Evolutionary conservation across 345 rosid genomes (phyloP).

Genomic region (Hirschfeldia incana): DNA sequence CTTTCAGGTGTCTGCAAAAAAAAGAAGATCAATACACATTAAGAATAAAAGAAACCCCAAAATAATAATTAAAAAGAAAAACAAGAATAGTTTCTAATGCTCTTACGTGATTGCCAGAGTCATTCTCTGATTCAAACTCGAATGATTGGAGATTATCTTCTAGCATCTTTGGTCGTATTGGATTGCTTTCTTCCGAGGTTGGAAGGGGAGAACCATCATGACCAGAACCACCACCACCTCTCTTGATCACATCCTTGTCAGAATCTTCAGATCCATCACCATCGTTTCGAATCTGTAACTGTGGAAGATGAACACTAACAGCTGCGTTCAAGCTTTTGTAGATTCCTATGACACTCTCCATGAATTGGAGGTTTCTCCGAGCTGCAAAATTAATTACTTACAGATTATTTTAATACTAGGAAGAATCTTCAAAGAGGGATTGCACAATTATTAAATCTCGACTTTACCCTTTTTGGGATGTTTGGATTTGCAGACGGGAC

Average conservation of each 20-base stretch:
- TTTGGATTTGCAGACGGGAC: slow-evolving; percentile 56
- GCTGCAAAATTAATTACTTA: slow-evolving; percentile 41
- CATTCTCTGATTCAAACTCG: slow-evolving; percentile 37
- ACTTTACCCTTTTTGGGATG: slow-evolving; percentile 44
- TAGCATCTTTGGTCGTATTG: slow-evolving; percentile 34
- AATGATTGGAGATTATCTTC: slow-evolving; percentile 47
- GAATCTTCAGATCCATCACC: not conserved
- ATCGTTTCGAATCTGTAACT: no score
- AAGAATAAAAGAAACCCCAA: no score
- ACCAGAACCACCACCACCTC: slow-evolving; percentile 7
- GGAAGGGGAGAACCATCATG: slow-evolving; percentile 32
- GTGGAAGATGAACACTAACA: slow-evolving; percentile 44
- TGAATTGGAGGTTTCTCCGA: slow-evolving; percentile 50
- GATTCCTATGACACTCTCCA: slow-evolving; percentile 62
- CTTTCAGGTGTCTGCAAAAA: slow-evolving; percentile 18
- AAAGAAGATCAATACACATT: not conserved
- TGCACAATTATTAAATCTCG: not conserved
- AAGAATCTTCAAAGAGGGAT: not conserved
- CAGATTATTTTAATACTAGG: not conserved
- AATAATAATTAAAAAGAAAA: no score
- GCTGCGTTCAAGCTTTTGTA: slow-evolving; percentile 63
- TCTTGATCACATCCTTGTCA: slow-evolving; percentile 26
- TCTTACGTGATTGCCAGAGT: slow-evolving; percentile 30
- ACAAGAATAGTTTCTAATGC: not conserved
- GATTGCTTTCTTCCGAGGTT: slow-evolving; percentile 26